Evolutionary conservation across 495 filamentous ascomycete species (phyloP).

Genomic region (Xylaria telfairii): DNA sequence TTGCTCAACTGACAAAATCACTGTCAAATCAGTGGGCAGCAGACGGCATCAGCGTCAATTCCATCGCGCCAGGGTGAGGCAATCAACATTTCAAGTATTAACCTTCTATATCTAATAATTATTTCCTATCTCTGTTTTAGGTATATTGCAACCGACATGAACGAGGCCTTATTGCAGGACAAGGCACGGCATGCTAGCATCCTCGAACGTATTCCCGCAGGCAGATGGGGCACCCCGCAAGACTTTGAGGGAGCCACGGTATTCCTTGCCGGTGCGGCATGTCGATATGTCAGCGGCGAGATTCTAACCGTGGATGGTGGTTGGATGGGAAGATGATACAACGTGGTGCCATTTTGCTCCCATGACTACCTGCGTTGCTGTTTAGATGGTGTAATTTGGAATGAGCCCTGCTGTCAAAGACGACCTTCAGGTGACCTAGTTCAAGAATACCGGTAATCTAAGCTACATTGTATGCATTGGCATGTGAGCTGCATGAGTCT

Average conservation of each 20-base stretch:
- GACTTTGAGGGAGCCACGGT: conserved; percentile 78
- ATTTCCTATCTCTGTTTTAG: neutral
- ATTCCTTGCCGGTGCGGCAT: conserved; percentile 68
- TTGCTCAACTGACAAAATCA: conserved; percentile 66
- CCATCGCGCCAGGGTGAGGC: conserved; percentile 67
- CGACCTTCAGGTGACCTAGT: neutral
- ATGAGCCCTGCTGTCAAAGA: neutral
- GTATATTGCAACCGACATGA: conserved; percentile 22
- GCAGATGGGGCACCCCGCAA: conserved; percentile 73
- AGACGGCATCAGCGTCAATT: conserved; percentile 70
- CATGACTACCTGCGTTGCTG: neutral
- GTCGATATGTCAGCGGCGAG: conserved; percentile 73
- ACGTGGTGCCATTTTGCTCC: no score
- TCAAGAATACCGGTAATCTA: neutral
- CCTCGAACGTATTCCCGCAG: conserved; percentile 74
- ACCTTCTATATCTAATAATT: neutral
- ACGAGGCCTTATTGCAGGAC: conserved; percentile 64
- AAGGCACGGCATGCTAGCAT: conserved; percentile 65
- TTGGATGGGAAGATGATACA: conserved; percentile 68
- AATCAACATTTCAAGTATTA: neutral
- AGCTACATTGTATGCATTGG: neutral
- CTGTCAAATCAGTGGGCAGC: conserved; percentile 75
- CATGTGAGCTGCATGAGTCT: neutral
- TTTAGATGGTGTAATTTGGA: neutral
- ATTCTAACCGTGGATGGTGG: conserved; percentile 77